Evolutionary conservation across 139 green algal species (phyloP).

Genomic region (Ostreobium quekettii): DNA sequence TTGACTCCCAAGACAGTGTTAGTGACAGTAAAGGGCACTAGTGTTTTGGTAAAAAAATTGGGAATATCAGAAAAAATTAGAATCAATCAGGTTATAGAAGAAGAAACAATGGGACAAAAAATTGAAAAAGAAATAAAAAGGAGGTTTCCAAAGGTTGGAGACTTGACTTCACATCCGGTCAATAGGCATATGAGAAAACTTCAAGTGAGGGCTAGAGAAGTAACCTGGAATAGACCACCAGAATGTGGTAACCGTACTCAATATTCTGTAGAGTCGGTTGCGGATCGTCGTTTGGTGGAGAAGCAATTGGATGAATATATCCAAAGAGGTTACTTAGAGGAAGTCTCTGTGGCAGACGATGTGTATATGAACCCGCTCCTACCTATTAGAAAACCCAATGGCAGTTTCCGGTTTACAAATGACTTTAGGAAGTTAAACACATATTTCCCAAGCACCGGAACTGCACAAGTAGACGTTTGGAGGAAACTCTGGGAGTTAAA

Average conservation of each 20-base stretch:
- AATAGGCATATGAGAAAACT: not conserved
- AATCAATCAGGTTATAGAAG: too few species aligned
- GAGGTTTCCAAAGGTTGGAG: slow-evolving; percentile 11
- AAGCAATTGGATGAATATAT: not conserved
- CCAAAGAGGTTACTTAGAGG: not conserved
- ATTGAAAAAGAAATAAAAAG: too few species aligned
- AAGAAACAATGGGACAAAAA: too few species aligned
- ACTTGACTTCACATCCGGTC: slow-evolving; percentile 3
- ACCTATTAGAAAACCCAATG: not conserved
- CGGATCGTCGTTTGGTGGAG: not conserved
- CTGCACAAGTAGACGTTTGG: not conserved
- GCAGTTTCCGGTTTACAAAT: not conserved
- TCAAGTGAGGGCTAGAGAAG: not conserved
- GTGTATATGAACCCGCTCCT: not conserved
- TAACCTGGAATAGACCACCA: not conserved
- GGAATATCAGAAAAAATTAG: too few species aligned
- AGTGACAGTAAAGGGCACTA: too few species aligned
- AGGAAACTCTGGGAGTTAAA: not conserved
- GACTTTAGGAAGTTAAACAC: slow-evolving; percentile 1
- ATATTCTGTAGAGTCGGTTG: not conserved
- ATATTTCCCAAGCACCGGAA: not conserved
- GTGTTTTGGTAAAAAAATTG: too few species aligned
- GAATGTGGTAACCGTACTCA: not conserved
- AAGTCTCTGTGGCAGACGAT: not conserved
- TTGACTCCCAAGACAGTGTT: too few species aligned